Base-by-base conservation (phyloP, 148 eudicot species). In the Bassia scoparia region DNA sequence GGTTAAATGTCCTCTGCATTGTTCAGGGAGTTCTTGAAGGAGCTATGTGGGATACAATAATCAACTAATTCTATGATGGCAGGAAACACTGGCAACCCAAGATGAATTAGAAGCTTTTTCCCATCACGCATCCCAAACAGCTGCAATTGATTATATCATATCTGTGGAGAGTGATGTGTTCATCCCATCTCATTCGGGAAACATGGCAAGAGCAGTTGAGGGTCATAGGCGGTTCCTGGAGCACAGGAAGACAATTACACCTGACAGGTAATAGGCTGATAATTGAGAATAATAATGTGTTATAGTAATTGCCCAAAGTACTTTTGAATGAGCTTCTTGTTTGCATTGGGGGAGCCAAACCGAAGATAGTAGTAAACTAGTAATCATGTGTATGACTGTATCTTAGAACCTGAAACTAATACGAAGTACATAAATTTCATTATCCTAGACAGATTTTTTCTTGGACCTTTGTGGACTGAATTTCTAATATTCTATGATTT, bases 151-250 rank as follows among this genome's bases (percentile, higher is more conserved):
- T 83, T 93, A 90, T 69, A 87, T 93, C 41, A 86, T 93, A 34
- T 93, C 96, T 27, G 78, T 90, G 55, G 94, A 93, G 77, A 90
- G 98, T 78, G 87, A 90, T 74, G 83, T 90, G 67, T 93, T 93
- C 79, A 79, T 93, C 80, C 89, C 98, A 34, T 87, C 98, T 70
- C 83, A 88, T 80, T 87, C 94, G 21, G 98, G 98, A 69, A 90
- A 93, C 82, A 93, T 93, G 98, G 98, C 98, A 43, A 83, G 91
- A 80, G 83, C 96, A 72, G 90, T 93, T 82, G 98, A 93, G 77
- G 98, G 98, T 49, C 98, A 93, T 72, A 92, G 98, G 27, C 85
- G 96, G 78, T 88, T 93, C 76, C 79, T 93, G 54, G 91, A 93
- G 73, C 96, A 93, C 77, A 77, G 88, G 70, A 93, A 81, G 69